phyloP scores from a whole-genome alignment of 208 protist genomes.

The Crithidia brevicula region DNA sequence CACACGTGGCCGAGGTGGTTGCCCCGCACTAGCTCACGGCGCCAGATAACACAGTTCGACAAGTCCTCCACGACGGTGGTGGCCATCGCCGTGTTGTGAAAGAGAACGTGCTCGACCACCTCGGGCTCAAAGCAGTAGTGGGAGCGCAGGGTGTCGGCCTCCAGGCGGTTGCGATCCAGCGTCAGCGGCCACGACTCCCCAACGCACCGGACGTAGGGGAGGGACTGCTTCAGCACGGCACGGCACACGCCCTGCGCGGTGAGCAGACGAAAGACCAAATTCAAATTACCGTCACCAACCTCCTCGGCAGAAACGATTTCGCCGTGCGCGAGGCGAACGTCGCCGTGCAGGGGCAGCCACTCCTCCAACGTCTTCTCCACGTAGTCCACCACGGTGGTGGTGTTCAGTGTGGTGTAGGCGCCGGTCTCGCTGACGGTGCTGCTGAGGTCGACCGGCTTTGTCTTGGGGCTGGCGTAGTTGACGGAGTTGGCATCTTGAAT shows the following conservation, averaged over 20 bases:
- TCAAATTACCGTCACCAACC: constrained; percentile 44
- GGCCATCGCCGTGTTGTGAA: constrained; percentile 35
- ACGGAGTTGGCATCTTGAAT: constrained; percentile 12
- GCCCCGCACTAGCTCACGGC: constrained; percentile 29
- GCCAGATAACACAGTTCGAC: constrained; percentile 40
- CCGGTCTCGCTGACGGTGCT: not conserved
- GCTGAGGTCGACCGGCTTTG: not conserved
- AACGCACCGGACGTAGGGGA: constrained; percentile 42
- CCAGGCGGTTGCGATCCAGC: constrained; percentile 41
- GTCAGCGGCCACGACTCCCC: constrained; percentile 43
- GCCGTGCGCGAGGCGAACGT: constrained; percentile 15
- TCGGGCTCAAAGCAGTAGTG: constrained; percentile 27
- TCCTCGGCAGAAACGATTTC: constrained; percentile 29
- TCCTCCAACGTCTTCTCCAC: constrained; percentile 23
- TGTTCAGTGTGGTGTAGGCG: constrained; percentile 30
- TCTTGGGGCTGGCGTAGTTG: constrained; percentile 3
- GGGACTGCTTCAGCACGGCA: constrained; percentile 37
- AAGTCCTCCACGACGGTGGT: constrained; percentile 40
- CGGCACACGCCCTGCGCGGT: constrained; percentile 26
- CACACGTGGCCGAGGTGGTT: constrained; percentile 34
- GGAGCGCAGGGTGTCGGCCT: constrained; percentile 41
- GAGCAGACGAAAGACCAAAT: constrained; percentile 39
- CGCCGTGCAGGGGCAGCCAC: constrained; percentile 19
- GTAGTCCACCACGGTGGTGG: constrained; percentile 27
- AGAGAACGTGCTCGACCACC: constrained; percentile 36